phyloP scores from a whole-genome alignment of 768 basidiomycete genomes.

The Collybiopsis luxurians region DNA sequence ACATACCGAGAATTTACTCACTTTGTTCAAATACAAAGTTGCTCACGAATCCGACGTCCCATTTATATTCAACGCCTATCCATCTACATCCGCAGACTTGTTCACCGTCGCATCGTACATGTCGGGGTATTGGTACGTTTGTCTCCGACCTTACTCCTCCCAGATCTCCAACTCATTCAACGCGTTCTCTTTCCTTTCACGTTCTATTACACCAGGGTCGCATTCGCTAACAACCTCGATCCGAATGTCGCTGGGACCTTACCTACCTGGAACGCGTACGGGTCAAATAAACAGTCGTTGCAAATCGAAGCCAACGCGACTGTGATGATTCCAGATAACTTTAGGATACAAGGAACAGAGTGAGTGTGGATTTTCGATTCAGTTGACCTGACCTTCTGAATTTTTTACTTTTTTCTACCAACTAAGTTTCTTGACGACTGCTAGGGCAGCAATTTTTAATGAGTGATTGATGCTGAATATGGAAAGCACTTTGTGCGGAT shows the following conservation, averaged over 20 bases:
- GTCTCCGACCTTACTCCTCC: no score
- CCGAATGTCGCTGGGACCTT: slow-evolving; percentile 21
- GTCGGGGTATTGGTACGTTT: neutral
- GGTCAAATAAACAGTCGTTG: neutral
- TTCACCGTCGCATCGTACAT: neutral
- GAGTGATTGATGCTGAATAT: no score
- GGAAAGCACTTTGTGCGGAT: no score
- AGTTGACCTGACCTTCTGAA: no score
- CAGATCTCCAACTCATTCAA: no score
- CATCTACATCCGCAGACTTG: neutral
- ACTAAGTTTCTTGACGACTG: neutral
- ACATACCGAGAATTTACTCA: no score
- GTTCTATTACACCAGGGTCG: no score
- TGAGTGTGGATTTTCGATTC: neutral
- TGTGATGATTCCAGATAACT: slow-evolving; percentile 1
- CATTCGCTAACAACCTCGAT: slow-evolving; percentile 23
- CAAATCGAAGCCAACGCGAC: neutral
- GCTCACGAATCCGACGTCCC: neutral
- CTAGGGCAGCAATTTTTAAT: neutral
- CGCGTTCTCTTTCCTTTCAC: no score
- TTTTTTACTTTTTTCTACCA: neutral
- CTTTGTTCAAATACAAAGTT: no score
- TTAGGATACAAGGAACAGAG: neutral
- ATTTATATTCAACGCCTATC: neutral
- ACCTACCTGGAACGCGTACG: neutral